These are phyloP conservation scores for Puccinia sorghi DNA, from an alignment of 1,284 basidiomycete species.

Conservation along the genomic window DNA sequence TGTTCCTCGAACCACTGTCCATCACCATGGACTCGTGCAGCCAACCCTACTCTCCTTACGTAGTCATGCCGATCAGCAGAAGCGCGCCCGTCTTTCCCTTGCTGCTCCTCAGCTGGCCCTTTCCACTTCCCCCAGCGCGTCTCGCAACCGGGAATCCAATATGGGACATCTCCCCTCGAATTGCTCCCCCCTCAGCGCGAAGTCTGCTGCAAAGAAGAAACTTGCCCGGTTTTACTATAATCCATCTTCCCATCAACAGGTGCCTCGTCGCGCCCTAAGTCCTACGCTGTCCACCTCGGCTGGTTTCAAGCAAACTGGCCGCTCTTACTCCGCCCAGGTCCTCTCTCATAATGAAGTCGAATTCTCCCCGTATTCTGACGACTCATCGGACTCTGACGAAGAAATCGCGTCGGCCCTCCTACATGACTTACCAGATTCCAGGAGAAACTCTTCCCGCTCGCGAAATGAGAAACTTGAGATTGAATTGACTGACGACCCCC, in stretches of 20 bases:
- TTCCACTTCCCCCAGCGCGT: background rate
- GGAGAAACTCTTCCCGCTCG: slow-evolving; percentile 19
- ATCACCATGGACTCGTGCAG: background rate
- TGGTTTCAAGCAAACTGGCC: slow-evolving; percentile 9
- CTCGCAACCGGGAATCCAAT: background rate
- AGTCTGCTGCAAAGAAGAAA: slow-evolving; percentile 7
- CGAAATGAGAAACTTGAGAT: background rate
- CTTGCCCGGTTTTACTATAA: slow-evolving; percentile 31
- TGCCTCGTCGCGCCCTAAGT: slow-evolving; percentile 16
- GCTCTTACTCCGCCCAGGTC: background rate
- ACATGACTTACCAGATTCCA: background rate
- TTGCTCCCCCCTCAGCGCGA: slow-evolving; percentile 21
- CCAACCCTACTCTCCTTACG: slow-evolving; percentile 18
- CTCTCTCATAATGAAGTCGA: background rate
- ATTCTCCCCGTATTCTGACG: background rate
- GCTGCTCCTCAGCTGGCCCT: slow-evolving; percentile 19
- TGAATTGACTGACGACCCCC: background rate
- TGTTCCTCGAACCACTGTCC: background rate
- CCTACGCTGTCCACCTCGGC: slow-evolving; percentile 24
- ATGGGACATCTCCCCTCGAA: background rate
- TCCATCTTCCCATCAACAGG: slow-evolving; percentile 4
- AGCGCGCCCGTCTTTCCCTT: slow-evolving; percentile 42
- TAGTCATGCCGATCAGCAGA: slow-evolving; percentile 29
- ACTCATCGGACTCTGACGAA: slow-evolving; percentile 35
- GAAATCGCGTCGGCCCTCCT: slow-evolving; percentile 27